Conservation (phyloP, 495 filamentous ascomycete genomes). For the Penicillium subrubescens region DNA sequence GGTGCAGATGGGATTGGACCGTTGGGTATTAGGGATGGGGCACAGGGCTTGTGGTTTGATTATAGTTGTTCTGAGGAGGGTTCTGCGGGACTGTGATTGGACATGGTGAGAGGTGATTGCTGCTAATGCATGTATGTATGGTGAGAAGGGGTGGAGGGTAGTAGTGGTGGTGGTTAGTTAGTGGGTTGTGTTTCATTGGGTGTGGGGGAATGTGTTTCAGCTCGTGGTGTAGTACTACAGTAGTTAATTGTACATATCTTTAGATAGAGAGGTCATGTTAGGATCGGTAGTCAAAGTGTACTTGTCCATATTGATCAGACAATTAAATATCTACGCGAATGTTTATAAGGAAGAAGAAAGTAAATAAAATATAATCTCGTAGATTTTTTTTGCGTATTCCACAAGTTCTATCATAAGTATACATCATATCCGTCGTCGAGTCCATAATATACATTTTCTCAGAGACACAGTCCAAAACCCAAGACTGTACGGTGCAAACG, state of each 20-base stretch:
- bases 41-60: neutral
- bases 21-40: neutral
- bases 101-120: neutral
- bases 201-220: neutral
- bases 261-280: neutral
- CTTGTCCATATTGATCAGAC: neutral
- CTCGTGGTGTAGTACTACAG: neutral
- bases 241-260: neutral
- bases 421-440: slow-evolving; percentile 6
- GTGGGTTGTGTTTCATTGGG: neutral
- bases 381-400: neutral
- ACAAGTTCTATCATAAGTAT: slow-evolving; percentile 7
- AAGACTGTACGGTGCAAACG: neutral
- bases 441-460: slow-evolving; percentile 6
- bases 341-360: neutral
- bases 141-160: neutral
- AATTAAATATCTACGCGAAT: neutral
- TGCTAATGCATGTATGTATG: neutral
- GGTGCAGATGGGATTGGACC: neutral
- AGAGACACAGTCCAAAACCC: neutral
- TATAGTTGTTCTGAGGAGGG: neutral
- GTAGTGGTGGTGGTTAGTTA: neutral
- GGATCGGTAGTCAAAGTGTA: too few relatives aligned
- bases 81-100: too few relatives aligned
- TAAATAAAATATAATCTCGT: neutral